Conservation (phyloP, 176 grass and related monocot species). For the Miscanthus lutarioriparius region DNA sequence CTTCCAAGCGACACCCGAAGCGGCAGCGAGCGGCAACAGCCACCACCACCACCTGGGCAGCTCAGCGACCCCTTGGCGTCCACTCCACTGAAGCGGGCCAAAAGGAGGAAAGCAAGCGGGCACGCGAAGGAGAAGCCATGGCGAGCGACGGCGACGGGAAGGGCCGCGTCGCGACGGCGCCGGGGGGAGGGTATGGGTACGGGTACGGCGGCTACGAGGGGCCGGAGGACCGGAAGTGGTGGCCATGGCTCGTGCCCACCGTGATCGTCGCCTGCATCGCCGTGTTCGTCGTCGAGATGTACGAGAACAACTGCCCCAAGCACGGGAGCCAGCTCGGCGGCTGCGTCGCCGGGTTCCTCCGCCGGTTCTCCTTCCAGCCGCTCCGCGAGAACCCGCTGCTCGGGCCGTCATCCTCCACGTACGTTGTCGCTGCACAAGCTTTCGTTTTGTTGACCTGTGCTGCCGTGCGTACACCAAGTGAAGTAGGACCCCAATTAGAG, state of each 20-base stretch:
- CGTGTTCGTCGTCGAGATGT: conserved; percentile 89
- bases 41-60: background rate
- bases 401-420: conserved; percentile 78
- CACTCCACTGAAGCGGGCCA: conserved; percentile 14
- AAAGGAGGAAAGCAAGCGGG: background rate
- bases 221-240: conserved; percentile 60
- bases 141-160: conserved; percentile 48
- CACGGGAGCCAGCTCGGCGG: conserved; percentile 39
- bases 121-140: conserved; percentile 1
- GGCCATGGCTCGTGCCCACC: conserved; percentile 83
- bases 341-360: conserved; percentile 75
- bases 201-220: conserved; percentile 50
- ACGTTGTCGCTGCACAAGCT: background rate
- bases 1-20: conserved; percentile 51
- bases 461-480: background rate
- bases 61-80: background rate
- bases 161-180: conserved; percentile 35
- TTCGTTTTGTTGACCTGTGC: background rate
- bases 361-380: conserved; percentile 87
- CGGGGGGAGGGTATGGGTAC: conserved; percentile 27
- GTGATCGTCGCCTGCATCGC: conserved; percentile 75
- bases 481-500: background rate
- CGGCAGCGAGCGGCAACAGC: conserved; percentile 7
- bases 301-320: conserved; percentile 79
- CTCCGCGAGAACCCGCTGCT: conserved; percentile 88